Percentiles rank a stretch among this genome's conserved stretches.
These are phyloP conservation scores for Plantago elongata DNA, from an alignment of 257 asterid genomes.

Conservation along the genomic window DNA sequence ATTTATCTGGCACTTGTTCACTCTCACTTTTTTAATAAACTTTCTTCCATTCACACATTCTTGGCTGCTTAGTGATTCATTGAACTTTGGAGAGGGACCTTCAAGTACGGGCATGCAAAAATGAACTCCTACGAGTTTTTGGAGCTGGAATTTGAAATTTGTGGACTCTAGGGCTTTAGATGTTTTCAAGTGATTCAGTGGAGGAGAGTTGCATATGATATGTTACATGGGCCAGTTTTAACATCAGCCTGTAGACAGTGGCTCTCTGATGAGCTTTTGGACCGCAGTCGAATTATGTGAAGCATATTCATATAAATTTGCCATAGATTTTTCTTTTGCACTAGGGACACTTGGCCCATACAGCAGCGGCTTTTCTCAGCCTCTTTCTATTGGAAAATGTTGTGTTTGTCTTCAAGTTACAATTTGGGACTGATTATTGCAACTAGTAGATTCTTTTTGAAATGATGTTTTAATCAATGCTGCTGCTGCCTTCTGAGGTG, in stretches of 20 bases:
- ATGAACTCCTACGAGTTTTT: background rate
- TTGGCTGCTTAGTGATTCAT: background rate
- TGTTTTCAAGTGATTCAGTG: conserved; percentile 5
- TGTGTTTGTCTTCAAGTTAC: conserved; percentile 5
- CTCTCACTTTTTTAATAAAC: background rate
- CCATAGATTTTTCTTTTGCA: too few relatives aligned
- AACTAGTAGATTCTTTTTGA: background rate
- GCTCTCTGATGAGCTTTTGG: background rate
- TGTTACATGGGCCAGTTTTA: background rate
- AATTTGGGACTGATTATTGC: background rate
- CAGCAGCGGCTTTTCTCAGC: background rate
- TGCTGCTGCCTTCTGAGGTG: too few relatives aligned
- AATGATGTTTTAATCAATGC: background rate
- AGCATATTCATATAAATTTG: too few relatives aligned
- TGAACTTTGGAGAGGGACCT: background rate
- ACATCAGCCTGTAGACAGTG: background rate
- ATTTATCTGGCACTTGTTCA: background rate
- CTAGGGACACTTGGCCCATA: background rate
- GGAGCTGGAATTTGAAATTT: background rate
- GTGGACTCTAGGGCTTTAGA: background rate
- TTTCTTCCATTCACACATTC: background rate
- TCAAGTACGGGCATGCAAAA: background rate
- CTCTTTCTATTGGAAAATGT: background rate
- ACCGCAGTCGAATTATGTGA: too few relatives aligned
- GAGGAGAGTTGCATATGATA: background rate